Evolutionary conservation across 129 eudicot species (phyloP).

Genomic region (Escallonia herrerae): DNA sequence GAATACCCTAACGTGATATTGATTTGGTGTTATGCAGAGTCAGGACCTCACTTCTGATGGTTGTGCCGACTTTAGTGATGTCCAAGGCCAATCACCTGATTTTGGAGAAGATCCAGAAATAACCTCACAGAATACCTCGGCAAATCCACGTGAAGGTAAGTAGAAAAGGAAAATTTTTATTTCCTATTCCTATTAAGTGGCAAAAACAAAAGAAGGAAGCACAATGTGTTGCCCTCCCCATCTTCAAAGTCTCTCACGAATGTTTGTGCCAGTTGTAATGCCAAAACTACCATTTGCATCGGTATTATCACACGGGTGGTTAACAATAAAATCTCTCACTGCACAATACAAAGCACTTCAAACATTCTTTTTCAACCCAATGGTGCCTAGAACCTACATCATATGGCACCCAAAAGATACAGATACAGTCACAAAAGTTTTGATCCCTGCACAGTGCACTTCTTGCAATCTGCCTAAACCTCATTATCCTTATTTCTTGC

Average conservation of each 20-base stretch:
- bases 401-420: too few relatives aligned
- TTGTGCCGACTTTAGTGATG: slow-evolving; percentile 5
- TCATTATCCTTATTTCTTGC: too few relatives aligned
- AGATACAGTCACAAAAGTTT: too few relatives aligned
- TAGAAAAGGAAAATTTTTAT: background rate
- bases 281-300: too few relatives aligned
- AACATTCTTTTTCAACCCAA: too few relatives aligned
- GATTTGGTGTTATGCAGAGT: slow-evolving; percentile 22
- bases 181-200: background rate
- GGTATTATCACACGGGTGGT: too few relatives aligned
- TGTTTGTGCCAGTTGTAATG: background rate
- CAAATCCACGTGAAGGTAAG: slow-evolving; percentile 8
- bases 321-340: too few relatives aligned
- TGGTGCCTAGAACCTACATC: too few relatives aligned
- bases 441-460: too few relatives aligned
- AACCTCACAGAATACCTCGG: slow-evolving; percentile 6
- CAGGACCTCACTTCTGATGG: slow-evolving; percentile 7
- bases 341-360: too few relatives aligned
- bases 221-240: background rate
- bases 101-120: slow-evolving; percentile 13
- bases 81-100: slow-evolving; percentile 14
- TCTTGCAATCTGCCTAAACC: too few relatives aligned
- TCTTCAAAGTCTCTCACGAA: background rate
- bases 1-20: background rate
- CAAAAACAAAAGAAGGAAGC: background rate